A percentile compares a stretch with the other conserved stretches of the same genome.
Evolutionary conservation across 306 rosid species (phyloP).

Genomic region (Corylus heterophylla): DNA sequence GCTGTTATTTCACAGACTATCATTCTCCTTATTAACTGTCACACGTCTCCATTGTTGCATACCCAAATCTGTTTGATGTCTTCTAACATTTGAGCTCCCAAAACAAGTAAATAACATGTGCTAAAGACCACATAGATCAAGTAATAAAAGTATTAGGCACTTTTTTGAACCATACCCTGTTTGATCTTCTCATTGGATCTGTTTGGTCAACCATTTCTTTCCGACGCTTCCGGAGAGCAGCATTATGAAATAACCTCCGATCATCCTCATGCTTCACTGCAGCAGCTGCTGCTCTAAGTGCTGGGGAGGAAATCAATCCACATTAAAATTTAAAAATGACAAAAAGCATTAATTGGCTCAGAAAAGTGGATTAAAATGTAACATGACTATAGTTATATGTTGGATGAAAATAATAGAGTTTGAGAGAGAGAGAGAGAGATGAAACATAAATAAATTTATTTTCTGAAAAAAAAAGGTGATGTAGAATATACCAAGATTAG

Average conservation of each 20-base stretch:
- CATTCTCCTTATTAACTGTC: background rate
- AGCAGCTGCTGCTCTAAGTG: constrained; percentile 94
- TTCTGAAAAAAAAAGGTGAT: background rate
- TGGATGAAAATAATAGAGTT: constrained; percentile 15
- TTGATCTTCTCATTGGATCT: constrained; percentile 74
- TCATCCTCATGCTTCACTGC: constrained; percentile 94
- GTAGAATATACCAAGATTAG: constrained; percentile 72
- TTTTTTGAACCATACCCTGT: constrained; percentile 54
- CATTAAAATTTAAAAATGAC: constrained; percentile 12
- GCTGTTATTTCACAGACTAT: background rate
- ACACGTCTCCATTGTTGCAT: background rate
- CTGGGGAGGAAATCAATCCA: constrained; percentile 48
- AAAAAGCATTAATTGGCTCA: constrained; percentile 14
- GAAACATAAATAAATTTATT: background rate
- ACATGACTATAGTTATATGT: constrained; percentile 12
- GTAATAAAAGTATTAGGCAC: constrained; percentile 11
- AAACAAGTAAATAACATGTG: constrained; percentile 2
- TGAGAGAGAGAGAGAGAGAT: background rate
- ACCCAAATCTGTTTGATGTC: background rate
- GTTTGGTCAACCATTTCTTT: constrained; percentile 87
- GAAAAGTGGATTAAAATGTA: constrained; percentile 2
- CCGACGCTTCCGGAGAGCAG: constrained; percentile 87
- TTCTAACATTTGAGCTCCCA: background rate
- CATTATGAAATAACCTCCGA: constrained; percentile 86
- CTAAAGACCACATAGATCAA: constrained; percentile 18